Percentiles rank a stretch among this genome's conserved stretches.
Conservation (phyloP, 345 rosid species). For the Populus nigra region DNA sequence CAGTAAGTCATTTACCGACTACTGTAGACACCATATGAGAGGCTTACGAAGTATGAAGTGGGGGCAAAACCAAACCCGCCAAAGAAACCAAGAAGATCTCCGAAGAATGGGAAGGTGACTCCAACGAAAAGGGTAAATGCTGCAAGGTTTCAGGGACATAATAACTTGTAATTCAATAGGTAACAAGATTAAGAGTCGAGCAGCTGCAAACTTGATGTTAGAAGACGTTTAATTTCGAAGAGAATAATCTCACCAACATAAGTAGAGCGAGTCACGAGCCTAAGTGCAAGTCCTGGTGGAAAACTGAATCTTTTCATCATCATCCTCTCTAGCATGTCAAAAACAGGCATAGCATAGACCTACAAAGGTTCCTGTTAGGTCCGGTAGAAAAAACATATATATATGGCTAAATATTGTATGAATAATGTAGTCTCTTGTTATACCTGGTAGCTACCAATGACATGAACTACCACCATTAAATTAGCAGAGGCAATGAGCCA, state of each 20-base stretch:
- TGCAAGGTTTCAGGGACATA: slow-evolving; percentile 23
- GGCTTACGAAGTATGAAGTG: slow-evolving; percentile 82
- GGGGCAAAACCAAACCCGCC: slow-evolving; percentile 98
- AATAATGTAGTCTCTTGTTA: neutral
- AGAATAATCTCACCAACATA: slow-evolving; percentile 63
- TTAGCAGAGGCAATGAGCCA: slow-evolving; percentile 96
- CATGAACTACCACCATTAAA: slow-evolving; percentile 91
- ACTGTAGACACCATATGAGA: neutral
- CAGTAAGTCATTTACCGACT: neutral
- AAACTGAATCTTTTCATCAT: slow-evolving; percentile 52
- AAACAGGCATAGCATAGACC: slow-evolving; percentile 97
- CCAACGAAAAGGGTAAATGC: slow-evolving; percentile 81
- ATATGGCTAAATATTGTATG: neutral
- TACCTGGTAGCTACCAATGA: slow-evolving; percentile 92
- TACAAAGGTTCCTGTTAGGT: slow-evolving; percentile 12
- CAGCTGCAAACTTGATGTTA: neutral
- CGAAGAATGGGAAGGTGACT: slow-evolving; percentile 90
- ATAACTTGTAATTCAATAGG: neutral
- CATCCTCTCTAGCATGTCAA: slow-evolving; percentile 62
- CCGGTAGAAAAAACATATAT: neutral
- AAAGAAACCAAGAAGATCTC: slow-evolving; percentile 94
- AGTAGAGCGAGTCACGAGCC: slow-evolving; percentile 66
- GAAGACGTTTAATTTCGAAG: neutral
- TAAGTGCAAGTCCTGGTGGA: slow-evolving; percentile 53
- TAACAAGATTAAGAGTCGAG: neutral